Conservation (phyloP, 768 basidiomycete genomes). For the Russula lepida region DNA sequence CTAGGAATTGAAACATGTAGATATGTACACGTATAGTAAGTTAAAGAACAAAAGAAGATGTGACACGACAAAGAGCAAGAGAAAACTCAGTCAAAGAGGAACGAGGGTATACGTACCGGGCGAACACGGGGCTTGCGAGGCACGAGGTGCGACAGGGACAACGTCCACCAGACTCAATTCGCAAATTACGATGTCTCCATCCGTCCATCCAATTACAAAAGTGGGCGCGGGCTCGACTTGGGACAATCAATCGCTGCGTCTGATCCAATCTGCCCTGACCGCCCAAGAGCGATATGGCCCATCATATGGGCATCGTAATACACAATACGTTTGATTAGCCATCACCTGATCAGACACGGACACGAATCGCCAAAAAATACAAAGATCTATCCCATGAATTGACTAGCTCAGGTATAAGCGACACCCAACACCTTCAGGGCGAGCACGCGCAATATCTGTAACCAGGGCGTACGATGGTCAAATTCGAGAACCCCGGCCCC, state of each 20-base stretch:
- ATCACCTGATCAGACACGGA: background rate
- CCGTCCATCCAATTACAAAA: background rate
- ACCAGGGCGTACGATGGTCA: background rate
- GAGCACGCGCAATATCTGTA: constrained; percentile 71
- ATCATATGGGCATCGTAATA: background rate
- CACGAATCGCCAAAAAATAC: background rate
- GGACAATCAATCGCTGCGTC: background rate
- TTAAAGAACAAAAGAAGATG: too few species aligned
- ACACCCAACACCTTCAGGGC: constrained; percentile 79
- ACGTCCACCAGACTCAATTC: too few species aligned
- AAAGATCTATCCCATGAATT: background rate
- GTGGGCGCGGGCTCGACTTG: background rate
- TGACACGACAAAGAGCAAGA: too few species aligned
- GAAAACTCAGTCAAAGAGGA: too few species aligned
- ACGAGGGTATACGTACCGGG: too few species aligned
- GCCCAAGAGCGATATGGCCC: too few species aligned
- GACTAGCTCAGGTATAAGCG: constrained; percentile 27
- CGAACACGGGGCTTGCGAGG: too few species aligned
- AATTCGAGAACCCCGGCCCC: background rate
- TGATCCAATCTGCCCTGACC: background rate
- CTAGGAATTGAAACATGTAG: too few species aligned
- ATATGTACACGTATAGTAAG: too few species aligned
- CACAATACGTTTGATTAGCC: background rate
- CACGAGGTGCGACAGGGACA: too few species aligned
- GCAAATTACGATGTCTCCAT: background rate